Evolutionary conservation across 2,329 filamentous ascomycete species (phyloP), one percentile per base, ranked within the genome.

Genomic region (Thyridium curvatum): DNA sequence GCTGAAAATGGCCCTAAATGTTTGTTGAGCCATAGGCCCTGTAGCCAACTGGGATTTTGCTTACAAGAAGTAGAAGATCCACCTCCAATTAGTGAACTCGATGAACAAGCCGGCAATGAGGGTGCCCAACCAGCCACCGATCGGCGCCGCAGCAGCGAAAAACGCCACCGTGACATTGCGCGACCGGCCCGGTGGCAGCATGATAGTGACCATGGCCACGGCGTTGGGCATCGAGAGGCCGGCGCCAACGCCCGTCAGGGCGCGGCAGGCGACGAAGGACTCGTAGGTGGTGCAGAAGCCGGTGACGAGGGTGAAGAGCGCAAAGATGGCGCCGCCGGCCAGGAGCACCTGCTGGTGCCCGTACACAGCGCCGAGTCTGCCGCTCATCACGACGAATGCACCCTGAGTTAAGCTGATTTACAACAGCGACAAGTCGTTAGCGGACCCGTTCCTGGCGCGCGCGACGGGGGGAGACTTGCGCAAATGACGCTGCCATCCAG

Each of bases 191-290:
- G 70, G 69, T 1, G 66, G 65, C 14, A 72, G 63, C 29, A 63
- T 71, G 18, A 61, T 65, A 0, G 61, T 63, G 13, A 77, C 55
- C 36, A 74, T 62, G 0, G 72, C 71, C 0, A 77, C 60, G 0
- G 68, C 65, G 45, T 74, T 76, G 0, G 72, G 71, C 53, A 74
- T 62, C n/a, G 75, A 52, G 13, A 72, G 56, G 0, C 66, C 71
- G 2, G 68, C 71, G 1, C 73, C 72, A 10, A 74, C 61, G 1
- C 74, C 73, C 1, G 61, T 61, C 3, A 77, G 47, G 3, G 65
- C 72, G 2, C 71, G 59, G 30, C 64, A 54, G 1, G 62, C 53
- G 16, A 64, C 55, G 41, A 74, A 71, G 0, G 61, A 49, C 3
- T 65, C 53, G 31, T 66, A 65, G 3, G 54, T 60, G 3, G 52